Percentiles rank a stretch among this genome's conserved stretches.
Evolutionary conservation across 768 basidiomycete genomes (phyloP).

Genomic region (Piloderma croceum): DNA sequence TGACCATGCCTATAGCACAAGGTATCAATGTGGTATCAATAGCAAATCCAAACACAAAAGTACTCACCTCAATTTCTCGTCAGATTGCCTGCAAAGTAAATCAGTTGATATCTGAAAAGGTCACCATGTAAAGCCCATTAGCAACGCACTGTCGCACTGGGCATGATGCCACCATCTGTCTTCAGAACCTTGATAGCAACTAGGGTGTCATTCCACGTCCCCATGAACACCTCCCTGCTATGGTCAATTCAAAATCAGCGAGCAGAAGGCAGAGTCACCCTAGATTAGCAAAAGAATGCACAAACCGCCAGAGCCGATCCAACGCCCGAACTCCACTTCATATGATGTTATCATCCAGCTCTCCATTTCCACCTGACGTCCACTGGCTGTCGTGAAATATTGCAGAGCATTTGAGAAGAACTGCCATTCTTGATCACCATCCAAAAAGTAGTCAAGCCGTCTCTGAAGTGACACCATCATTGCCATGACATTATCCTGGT

Average conservation of each 20-base stretch:
- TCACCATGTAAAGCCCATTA: no score
- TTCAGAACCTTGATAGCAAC: no score
- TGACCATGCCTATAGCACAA: no score
- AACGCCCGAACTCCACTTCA: no score
- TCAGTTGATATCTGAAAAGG: background rate
- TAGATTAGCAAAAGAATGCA: no score
- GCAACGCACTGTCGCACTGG: constrained; percentile 10
- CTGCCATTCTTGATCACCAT: constrained; percentile 7
- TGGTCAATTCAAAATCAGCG: no score
- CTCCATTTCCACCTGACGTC: no score
- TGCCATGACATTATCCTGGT: constrained; percentile 13
- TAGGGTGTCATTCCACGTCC: constrained; percentile 19
- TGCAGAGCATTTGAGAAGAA: constrained; percentile 16
- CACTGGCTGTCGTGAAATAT: constrained; percentile 15
- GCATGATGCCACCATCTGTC: constrained; percentile 9
- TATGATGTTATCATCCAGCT: no score
- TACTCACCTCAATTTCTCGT: background rate
- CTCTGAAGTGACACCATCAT: constrained; percentile 22
- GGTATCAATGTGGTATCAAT: no score
- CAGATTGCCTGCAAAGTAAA: background rate
- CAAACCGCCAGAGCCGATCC: constrained; percentile 25
- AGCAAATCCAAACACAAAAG: no score
- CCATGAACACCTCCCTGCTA: constrained; percentile 17
- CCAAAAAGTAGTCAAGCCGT: no score
- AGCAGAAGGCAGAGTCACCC: no score